These are phyloP conservation scores for Globisporangium heterothallicum DNA, from an alignment of 352 stramenopile species.

Conservation along the genomic window DNA sequence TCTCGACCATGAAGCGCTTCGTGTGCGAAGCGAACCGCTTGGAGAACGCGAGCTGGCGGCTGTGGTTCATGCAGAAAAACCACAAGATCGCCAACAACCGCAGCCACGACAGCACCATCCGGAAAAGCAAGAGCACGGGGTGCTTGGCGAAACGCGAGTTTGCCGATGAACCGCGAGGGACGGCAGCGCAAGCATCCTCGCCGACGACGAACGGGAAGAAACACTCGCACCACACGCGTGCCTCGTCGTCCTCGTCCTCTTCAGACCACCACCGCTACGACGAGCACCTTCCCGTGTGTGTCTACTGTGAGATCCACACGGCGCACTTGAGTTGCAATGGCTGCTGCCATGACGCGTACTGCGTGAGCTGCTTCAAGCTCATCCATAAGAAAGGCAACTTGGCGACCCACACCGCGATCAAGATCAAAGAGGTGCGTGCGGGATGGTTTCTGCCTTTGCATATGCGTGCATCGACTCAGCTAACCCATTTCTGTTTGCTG, in stretches of 20 bases:
- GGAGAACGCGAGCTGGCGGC: slow-evolving; percentile 80
- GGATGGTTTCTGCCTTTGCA: background rate
- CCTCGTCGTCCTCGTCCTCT: slow-evolving; percentile 3
- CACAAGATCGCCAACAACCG: slow-evolving; percentile 4
- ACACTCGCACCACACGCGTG: slow-evolving; percentile 3
- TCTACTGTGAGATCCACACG: slow-evolving; percentile 76
- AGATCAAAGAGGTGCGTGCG: slow-evolving; percentile 35
- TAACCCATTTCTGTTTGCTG: background rate
- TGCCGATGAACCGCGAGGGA: background rate
- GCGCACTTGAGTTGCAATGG: slow-evolving; percentile 74
- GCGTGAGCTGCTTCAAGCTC: slow-evolving; percentile 84
- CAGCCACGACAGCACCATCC: slow-evolving; percentile 9
- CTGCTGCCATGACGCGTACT: slow-evolving; percentile 84
- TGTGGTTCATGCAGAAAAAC: slow-evolving; percentile 71
- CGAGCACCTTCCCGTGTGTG: slow-evolving; percentile 26
- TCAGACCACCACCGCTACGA: slow-evolving; percentile 2
- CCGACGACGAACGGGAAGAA: slow-evolving; percentile 25
- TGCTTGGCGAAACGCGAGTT: background rate
- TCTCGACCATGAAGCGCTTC: slow-evolving; percentile 85
- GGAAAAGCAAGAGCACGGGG: slow-evolving; percentile 9
- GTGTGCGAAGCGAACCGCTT: slow-evolving; percentile 72
- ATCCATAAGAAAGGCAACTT: slow-evolving; percentile 84
- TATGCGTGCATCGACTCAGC: background rate
- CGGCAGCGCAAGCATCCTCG: background rate
- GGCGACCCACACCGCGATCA: slow-evolving; percentile 72